Conservation (phyloP, 2,329 filamentous ascomycete genomes). For the Delphinella strobiligena region DNA sequence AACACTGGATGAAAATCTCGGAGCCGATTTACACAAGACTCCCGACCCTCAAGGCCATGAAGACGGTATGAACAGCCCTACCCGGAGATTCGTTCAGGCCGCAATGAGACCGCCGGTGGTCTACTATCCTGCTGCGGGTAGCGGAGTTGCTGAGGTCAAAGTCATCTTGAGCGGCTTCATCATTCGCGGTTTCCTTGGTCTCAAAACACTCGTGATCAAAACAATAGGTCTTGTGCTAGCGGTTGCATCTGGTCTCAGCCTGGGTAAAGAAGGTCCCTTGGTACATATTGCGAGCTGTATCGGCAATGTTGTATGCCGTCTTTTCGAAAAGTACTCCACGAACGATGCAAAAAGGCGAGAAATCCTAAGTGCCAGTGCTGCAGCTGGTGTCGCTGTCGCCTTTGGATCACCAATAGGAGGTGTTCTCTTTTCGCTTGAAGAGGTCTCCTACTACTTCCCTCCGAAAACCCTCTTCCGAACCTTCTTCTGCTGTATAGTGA, state of each 20-base stretch:
- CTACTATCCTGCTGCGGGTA: constrained; percentile 92
- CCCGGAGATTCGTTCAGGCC: constrained; percentile 26
- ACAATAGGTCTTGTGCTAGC: constrained; percentile 71
- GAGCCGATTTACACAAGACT: constrained; percentile 42
- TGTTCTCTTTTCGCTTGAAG: constrained; percentile 85
- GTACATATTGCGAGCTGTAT: constrained; percentile 96
- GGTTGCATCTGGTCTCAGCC: constrained; percentile 80
- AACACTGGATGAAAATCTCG: constrained; percentile 87
- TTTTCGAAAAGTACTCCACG: constrained; percentile 87
- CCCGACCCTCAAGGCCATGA: constrained; percentile 32
- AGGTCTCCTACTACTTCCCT: constrained; percentile 95
- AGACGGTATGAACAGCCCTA: constrained; percentile 23
- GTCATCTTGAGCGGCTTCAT: constrained; percentile 98
- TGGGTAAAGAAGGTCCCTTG: constrained; percentile 91
- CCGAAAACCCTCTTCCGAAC: constrained; percentile 94
- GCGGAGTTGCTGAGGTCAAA: constrained; percentile 91
- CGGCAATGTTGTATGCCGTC: constrained; percentile 84
- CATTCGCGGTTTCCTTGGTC: constrained; percentile 83
- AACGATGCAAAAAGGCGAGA: constrained; percentile 94
- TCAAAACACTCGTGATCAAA: constrained; percentile 79
- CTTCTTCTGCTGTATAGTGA: constrained; percentile 92
- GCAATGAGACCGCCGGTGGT: constrained; percentile 57
- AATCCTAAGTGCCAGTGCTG: constrained; percentile 82
- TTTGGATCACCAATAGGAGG: constrained; percentile 87
- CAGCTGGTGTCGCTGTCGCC: constrained; percentile 83